A percentile compares a stretch with the other conserved stretches of the same genome.
Evolutionary conservation across 176 grass and related monocot species (phyloP).

Genomic region (Elaeis guineensis): DNA sequence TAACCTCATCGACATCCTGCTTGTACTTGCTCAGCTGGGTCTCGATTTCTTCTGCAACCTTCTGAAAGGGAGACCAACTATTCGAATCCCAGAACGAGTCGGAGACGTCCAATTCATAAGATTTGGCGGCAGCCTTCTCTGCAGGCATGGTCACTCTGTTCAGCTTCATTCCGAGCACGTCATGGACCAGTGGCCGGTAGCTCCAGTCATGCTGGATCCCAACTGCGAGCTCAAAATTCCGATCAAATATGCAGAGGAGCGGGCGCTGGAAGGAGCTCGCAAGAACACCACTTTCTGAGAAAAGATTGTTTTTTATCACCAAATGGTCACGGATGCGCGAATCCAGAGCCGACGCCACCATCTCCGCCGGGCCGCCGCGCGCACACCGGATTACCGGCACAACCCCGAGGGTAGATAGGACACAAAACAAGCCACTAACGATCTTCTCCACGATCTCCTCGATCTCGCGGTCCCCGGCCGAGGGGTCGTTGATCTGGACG

Average conservation of each 20-base stretch:
- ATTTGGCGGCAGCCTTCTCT: constrained; percentile 45
- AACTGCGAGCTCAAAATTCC: constrained; percentile 71
- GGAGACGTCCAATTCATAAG: constrained; percentile 74
- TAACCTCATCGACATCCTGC: constrained; percentile 93
- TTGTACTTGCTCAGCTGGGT: constrained; percentile 76
- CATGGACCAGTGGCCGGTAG: constrained; percentile 82
- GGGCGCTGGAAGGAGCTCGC: constrained; percentile 61
- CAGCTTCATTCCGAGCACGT: constrained; percentile 66
- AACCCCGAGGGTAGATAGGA: constrained; percentile 49
- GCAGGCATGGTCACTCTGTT: constrained; percentile 43
- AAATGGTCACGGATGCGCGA: constrained; percentile 68
- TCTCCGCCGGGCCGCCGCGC: constrained; percentile 68
- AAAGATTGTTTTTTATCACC: constrained; percentile 72
- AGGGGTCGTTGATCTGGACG: constrained; percentile 74
- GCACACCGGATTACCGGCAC: constrained; percentile 84
- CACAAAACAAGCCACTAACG: constrained; percentile 63
- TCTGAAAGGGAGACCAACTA: constrained; percentile 81
- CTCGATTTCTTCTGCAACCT: constrained; percentile 82
- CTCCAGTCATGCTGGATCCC: constrained; percentile 91
- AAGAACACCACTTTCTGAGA: constrained; percentile 43
- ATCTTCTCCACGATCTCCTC: constrained; percentile 52
- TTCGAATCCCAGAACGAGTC: constrained; percentile 81
- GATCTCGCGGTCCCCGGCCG: constrained; percentile 65
- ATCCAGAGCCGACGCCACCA: constrained; percentile 66
- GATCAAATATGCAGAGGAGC: constrained; percentile 75